Evolutionary conservation across 805 yeast genomes (phyloP).

Genomic region (Maudiozyma pseudohumilis): DNA sequence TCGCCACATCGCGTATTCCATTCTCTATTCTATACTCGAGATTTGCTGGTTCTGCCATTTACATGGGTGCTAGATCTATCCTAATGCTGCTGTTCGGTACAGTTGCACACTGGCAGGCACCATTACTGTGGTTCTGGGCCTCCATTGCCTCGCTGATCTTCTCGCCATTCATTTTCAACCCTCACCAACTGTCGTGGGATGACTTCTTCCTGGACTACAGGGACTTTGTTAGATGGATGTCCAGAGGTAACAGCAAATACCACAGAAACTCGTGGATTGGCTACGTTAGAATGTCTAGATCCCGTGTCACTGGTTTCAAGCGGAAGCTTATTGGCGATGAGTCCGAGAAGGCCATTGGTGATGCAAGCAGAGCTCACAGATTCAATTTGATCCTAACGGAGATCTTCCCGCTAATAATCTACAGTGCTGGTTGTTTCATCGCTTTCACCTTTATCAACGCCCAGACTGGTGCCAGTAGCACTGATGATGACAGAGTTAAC

Average conservation of each 20-base stretch:
- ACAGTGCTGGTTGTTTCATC: slow-evolving; percentile 69
- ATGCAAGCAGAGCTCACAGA: slow-evolving; percentile 74
- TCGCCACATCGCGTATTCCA: slow-evolving; percentile 71
- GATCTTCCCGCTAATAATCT: slow-evolving; percentile 56
- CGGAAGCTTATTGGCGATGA: slow-evolving; percentile 60
- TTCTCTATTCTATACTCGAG: slow-evolving; percentile 64
- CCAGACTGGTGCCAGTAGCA: slow-evolving; percentile 63
- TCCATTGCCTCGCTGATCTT: slow-evolving; percentile 76
- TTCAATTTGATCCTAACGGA: slow-evolving; percentile 62
- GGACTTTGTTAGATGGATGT: slow-evolving; percentile 80
- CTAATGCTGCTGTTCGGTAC: slow-evolving; percentile 63
- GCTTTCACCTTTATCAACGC: slow-evolving; percentile 76
- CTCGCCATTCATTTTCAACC: slow-evolving; percentile 92
- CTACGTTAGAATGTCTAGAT: slow-evolving; percentile 68
- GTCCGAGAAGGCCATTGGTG: slow-evolving; percentile 76
- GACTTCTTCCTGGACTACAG: slow-evolving; percentile 94
- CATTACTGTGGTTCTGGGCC: slow-evolving; percentile 95
- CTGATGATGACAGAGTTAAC: slow-evolving; percentile 45
- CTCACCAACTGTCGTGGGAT: slow-evolving; percentile 94
- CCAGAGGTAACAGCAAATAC: slow-evolving; percentile 85
- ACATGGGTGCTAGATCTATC: slow-evolving; percentile 73
- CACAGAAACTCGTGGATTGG: slow-evolving; percentile 87
- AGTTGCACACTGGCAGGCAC: slow-evolving; percentile 80
- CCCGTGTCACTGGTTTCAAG: slow-evolving; percentile 79
- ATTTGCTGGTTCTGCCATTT: slow-evolving; percentile 73